phyloP scores from a whole-genome alignment of 2,329 filamentous ascomycete genomes.

The Fusarium solani-melongenae region DNA sequence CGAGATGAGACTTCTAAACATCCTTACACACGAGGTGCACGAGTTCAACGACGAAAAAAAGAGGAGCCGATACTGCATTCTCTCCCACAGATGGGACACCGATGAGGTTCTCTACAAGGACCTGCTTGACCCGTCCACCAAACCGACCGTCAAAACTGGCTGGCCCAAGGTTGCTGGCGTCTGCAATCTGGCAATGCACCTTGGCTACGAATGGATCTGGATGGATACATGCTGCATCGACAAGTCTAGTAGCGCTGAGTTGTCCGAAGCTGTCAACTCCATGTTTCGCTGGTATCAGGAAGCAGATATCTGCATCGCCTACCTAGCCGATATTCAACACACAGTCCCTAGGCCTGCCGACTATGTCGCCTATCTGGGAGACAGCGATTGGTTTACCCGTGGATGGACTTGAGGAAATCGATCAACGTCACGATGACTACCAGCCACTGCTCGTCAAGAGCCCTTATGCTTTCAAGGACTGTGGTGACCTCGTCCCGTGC shows the following conservation, averaged over 20 bases:
- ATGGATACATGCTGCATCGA: constrained; percentile 2
- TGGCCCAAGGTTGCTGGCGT: not conserved
- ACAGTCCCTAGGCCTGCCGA: not conserved
- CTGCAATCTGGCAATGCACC: not conserved
- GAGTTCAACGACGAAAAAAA: not conserved
- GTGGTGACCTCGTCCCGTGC: not conserved
- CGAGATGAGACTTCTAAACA: not conserved
- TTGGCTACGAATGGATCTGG: not conserved
- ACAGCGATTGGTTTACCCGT: not conserved
- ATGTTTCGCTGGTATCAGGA: not conserved
- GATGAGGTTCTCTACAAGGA: not conserved
- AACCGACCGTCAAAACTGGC: not conserved
- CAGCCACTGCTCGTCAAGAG: not conserved
- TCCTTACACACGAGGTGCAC: not conserved
- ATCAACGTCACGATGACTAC: not conserved
- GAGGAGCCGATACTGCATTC: not conserved
- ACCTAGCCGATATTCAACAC: not conserved
- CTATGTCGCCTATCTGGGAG: not conserved
- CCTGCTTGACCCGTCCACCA: not conserved
- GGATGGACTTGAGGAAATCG: not conserved
- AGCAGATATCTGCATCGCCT: not conserved
- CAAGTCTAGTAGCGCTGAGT: not conserved
- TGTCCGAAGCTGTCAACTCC: not conserved
- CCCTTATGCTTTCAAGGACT: not conserved
- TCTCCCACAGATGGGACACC: not conserved